Evolutionary conservation across 306 rosid genomes (phyloP).

Genomic region (Sophora flavescens): DNA sequence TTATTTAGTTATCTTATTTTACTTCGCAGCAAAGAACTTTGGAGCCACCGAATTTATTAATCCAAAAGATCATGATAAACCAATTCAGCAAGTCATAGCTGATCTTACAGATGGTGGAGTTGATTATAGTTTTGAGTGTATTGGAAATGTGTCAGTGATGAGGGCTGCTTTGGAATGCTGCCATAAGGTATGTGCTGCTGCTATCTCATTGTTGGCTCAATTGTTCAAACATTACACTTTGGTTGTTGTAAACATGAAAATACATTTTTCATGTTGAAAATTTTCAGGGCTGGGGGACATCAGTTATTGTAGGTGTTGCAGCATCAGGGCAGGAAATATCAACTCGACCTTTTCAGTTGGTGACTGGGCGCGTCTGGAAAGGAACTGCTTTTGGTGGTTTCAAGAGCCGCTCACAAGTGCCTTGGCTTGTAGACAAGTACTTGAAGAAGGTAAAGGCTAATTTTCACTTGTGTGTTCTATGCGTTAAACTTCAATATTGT

Average conservation of each 20-base stretch:
- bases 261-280: conserved; percentile 24
- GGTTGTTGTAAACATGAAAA: background rate
- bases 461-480: background rate
- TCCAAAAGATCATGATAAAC: conserved; percentile 91
- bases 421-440: conserved; percentile 97
- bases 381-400: conserved; percentile 99
- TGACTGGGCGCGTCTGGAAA: conserved; percentile 98
- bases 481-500: conserved; percentile 1
- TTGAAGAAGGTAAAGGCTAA: conserved; percentile 73
- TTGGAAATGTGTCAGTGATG: conserved; percentile 93
- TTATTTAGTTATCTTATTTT: conserved; percentile 10
- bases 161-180: conserved; percentile 97
- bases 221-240: background rate
- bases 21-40: conserved; percentile 80
- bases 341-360: conserved; percentile 94
- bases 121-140: conserved; percentile 97
- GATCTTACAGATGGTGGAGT: conserved; percentile 95
- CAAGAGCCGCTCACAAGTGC: conserved; percentile 96
- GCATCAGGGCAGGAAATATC: conserved; percentile 93
- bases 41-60: conserved; percentile 93
- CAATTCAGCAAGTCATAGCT: conserved; percentile 86
- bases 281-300: conserved; percentile 94
- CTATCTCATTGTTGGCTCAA: conserved; percentile 23
- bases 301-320: conserved; percentile 96
- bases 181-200: conserved; percentile 73